These are phyloP conservation scores for Blastocrithidia nonstop DNA, from an alignment of 208 protist species.

Conservation along the genomic window DNA sequence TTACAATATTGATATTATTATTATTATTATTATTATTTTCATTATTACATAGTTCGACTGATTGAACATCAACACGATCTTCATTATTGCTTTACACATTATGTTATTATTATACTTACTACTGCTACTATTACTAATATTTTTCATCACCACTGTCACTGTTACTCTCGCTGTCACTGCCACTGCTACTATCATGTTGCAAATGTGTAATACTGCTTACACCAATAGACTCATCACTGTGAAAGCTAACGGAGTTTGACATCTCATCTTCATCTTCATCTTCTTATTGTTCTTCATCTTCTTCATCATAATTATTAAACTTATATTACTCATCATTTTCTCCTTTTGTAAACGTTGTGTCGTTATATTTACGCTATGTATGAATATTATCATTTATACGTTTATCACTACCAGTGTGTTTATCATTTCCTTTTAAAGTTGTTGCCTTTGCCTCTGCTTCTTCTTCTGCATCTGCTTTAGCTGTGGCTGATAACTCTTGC, in stretches of 20 bases:
- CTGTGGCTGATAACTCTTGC: too few relatives aligned
- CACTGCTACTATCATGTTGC: neutral
- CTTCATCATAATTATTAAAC: neutral
- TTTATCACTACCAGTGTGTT: too few relatives aligned
- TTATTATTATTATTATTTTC: too few relatives aligned
- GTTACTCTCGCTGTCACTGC: constrained; percentile 1
- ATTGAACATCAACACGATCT: neutral
- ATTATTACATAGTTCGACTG: too few relatives aligned
- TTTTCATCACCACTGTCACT: neutral
- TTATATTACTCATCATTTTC: neutral
- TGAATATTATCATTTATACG: too few relatives aligned
- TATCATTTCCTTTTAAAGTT: too few relatives aligned
- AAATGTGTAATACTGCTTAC: constrained; percentile 2
- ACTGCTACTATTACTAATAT: neutral
- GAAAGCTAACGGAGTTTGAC: neutral
- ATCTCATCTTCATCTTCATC: neutral
- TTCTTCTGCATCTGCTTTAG: too few relatives aligned
- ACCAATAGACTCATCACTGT: constrained; percentile 1
- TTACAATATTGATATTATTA: too few relatives aligned
- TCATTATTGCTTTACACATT: neutral
- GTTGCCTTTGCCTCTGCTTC: too few relatives aligned
- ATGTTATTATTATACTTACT: neutral
- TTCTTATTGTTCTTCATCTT: neutral
- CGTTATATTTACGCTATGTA: too few relatives aligned
- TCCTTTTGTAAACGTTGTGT: neutral